These are phyloP conservation scores for Exutisphaerella laricina DNA, from an alignment of 2,329 filamentous ascomycete species.

Conservation along the genomic window DNA sequence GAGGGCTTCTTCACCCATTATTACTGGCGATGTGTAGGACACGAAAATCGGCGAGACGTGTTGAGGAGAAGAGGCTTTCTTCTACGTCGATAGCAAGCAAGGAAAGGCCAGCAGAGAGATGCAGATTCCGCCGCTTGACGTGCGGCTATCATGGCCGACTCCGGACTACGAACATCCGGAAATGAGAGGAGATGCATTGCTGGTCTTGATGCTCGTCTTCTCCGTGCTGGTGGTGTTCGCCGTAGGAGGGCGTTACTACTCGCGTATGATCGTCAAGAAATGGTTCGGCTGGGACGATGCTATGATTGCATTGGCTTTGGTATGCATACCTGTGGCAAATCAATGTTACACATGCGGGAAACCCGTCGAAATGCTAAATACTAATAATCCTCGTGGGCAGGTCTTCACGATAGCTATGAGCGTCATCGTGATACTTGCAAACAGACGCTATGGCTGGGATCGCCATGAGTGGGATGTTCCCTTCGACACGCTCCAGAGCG, in stretches of 20 bases:
- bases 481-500: conserved; percentile 17
- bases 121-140: conserved; percentile 27
- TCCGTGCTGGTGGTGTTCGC: conserved; percentile 34
- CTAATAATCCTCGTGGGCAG: too few species aligned
- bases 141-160: conserved; percentile 36
- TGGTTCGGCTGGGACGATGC: conserved; percentile 41
- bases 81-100: too few species aligned
- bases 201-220: conserved; percentile 38
- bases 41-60: too few species aligned
- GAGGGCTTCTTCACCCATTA: too few species aligned
- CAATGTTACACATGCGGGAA: conserved; percentile 2
- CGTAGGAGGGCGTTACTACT: conserved; percentile 38
- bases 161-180: conserved; percentile 40
- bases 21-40: too few species aligned
- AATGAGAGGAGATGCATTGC: conserved; percentile 36
- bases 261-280: conserved; percentile 37
- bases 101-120: too few species aligned
- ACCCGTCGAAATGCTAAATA: too few species aligned
- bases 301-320: not conserved
- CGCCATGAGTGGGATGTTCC: conserved; percentile 42
- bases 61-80: too few species aligned
- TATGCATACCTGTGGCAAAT: not conserved
- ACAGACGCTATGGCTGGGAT: conserved; percentile 39
- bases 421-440: conserved; percentile 38
- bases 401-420: conserved; percentile 34